Base-by-base conservation (phyloP, 192 early-diverging fungal species). In the Chytriomyces confervae region DNA sequence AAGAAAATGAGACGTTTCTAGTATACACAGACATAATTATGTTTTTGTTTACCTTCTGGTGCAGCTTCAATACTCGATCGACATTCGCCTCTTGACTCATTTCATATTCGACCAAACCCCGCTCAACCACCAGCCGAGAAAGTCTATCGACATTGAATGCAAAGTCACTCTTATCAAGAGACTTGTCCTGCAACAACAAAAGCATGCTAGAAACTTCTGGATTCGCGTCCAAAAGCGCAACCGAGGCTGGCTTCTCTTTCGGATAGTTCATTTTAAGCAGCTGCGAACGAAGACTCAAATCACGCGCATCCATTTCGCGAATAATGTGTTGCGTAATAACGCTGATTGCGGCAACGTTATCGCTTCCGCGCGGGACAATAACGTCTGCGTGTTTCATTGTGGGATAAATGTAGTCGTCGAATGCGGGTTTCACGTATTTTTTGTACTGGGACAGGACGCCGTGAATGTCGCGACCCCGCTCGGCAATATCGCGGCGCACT, bases 351-450 rank as follows among this genome's bases (percentile, higher is more conserved):
- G 95, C 83, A 72, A 75, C 74, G 85, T 98, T 98, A 74, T 96
- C 95, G 60, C 95, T 80, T 9, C 95, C 95, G 64, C 95, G 92
- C 16, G 95, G 95, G 72, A 98, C 92, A 72, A 98, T 96, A 45
- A 84, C 76, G 82, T 98, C 97, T 27, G 97, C 95, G 76, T 93
- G 93, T 81, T 92, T 94, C 87, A 95, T 94, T 11, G 96, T 98
- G 11, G 96, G 95, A 47, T 92, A 89, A 67, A 98, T 94, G 75
- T 92, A 92, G 49, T 93, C 92, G 78, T 98, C 97, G 83, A 91
- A 97, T 2, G 95, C 89, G 0, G 96, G 94, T 81, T 98, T 98
- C 69, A 98, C 97, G 77, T 96, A 98, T 75, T 90, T 87, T 63
- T 88, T 83, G 84, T 98, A 98, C 87, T 97, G 95, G 81, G 92